These are phyloP conservation scores for Fraxinus sp. DNA, from an alignment of 305 asterid genomes.

Conservation along the genomic window DNA sequence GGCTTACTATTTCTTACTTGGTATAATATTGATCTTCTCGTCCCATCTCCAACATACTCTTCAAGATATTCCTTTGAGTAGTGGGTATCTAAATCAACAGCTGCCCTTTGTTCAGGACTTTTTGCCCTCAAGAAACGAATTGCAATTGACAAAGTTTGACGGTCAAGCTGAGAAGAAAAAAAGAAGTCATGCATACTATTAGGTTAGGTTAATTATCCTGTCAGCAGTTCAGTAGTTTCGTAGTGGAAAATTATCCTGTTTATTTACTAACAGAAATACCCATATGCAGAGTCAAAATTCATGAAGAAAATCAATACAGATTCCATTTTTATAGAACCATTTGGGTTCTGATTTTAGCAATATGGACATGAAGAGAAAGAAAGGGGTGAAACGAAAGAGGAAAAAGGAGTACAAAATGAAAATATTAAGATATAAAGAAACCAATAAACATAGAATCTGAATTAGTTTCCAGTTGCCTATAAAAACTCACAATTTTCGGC, in stretches of 20 bases:
- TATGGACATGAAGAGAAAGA: not conserved
- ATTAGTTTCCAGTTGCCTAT: not conserved
- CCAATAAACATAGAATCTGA: not conserved
- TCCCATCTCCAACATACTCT: conserved; percentile 65
- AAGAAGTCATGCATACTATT: not conserved
- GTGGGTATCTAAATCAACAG: conserved; percentile 97
- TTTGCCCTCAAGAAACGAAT: conserved; percentile 87
- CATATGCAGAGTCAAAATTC: not conserved
- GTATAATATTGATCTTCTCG: conserved; percentile 78
- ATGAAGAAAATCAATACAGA: not conserved
- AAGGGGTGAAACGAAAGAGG: not conserved
- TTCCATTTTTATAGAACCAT: not conserved
- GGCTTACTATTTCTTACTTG: conserved; percentile 55
- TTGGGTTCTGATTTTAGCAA: not conserved
- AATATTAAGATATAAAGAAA: not conserved
- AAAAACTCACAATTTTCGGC: not conserved
- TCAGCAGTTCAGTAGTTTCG: not conserved
- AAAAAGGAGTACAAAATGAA: not conserved
- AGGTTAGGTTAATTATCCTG: not conserved
- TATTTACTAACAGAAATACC: not conserved
- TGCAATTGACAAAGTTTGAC: conserved; percentile 73
- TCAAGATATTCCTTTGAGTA: conserved; percentile 94
- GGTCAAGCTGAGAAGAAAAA: conserved; percentile 73
- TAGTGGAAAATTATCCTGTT: not conserved
- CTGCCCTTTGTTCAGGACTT: conserved; percentile 98